Evolutionary conservation across 2,329 filamentous ascomycete genomes (phyloP).

Genomic region (Fusarium mexicanum): DNA sequence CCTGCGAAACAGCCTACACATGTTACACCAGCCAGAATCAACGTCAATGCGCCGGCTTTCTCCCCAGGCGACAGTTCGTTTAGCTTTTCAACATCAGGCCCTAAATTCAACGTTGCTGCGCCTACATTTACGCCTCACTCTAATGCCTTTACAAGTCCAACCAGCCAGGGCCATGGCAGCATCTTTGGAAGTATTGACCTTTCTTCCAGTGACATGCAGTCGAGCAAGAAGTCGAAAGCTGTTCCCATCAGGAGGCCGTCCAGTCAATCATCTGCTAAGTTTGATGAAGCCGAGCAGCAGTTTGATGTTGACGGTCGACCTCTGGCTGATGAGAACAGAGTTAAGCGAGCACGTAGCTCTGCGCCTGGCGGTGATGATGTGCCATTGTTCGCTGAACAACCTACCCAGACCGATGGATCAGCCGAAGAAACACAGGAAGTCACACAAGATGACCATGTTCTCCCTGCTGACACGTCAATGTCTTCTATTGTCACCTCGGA

Average conservation of each 20-base stretch:
- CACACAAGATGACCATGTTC: constrained; percentile 50
- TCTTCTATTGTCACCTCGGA: constrained; percentile 65
- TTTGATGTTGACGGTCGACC: constrained; percentile 63
- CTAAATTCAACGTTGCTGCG: constrained; percentile 79
- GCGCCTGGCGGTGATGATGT: constrained; percentile 76
- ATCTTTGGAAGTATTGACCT: constrained; percentile 79
- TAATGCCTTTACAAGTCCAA: constrained; percentile 58
- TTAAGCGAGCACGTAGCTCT: constrained; percentile 77
- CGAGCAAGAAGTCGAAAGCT: constrained; percentile 79
- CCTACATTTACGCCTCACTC: constrained; percentile 77
- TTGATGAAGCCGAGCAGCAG: constrained; percentile 36
- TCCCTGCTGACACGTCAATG: constrained; percentile 60
- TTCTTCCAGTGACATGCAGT: constrained; percentile 69
- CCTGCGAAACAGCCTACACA: constrained; percentile 22
- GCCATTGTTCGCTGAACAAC: constrained; percentile 75
- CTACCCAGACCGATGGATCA: constrained; percentile 32
- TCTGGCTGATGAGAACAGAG: constrained; percentile 70
- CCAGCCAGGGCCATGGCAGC: constrained; percentile 54
- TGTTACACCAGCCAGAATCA: constrained; percentile 63
- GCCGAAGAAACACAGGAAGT: constrained; percentile 22
- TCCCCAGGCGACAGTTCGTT: constrained; percentile 73
- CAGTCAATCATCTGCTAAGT: constrained; percentile 56
- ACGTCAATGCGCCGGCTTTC: constrained; percentile 76
- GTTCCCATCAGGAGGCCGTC: constrained; percentile 80
- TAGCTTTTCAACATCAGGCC: constrained; percentile 72